Percentiles rank a stretch among this genome's conserved stretches.
phyloP scores from a whole-genome alignment of 805 yeast species.

The Saturnispora ahearnii region DNA sequence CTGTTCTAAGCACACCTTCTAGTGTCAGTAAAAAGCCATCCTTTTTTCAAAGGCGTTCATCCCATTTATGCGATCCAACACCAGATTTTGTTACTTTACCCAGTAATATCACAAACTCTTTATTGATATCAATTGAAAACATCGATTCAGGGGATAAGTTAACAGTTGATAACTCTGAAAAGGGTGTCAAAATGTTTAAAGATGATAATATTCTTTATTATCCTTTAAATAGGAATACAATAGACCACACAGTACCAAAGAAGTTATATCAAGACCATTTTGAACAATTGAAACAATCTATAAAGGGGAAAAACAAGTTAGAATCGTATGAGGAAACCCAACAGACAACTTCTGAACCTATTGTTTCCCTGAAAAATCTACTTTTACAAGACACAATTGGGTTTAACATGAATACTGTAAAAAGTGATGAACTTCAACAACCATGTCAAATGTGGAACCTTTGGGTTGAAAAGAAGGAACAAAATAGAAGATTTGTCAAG shows the following conservation, averaged over 20 bases:
- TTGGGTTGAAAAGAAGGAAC: conserved; percentile 5
- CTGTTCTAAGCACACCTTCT: no score
- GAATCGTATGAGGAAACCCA: not conserved
- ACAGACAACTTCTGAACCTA: not conserved
- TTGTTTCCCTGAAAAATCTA: not conserved
- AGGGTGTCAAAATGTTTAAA: not conserved
- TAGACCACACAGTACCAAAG: not conserved
- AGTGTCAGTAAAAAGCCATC: not conserved
- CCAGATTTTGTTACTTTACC: conserved; percentile 1
- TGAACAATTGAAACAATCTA: not conserved
- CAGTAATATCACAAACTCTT: not conserved
- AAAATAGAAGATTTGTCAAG: not conserved
- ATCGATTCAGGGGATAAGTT: not conserved
- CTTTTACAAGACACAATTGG: not conserved
- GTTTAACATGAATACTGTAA: not conserved
- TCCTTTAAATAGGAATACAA: not conserved
- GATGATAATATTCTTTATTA: conserved; percentile 5
- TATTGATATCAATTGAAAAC: not conserved
- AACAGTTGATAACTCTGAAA: not conserved
- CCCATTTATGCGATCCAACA: not conserved
- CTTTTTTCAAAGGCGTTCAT: not conserved
- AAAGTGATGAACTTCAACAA: not conserved
- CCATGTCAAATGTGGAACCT: conserved; percentile 9
- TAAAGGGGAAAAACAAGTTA: not conserved
- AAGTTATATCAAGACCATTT: not conserved